Percentiles rank a stretch among this genome's conserved stretches.
phyloP scores from a whole-genome alignment of 2,329 filamentous ascomycete species.

The Ophiocordyceps robertsii region DNA sequence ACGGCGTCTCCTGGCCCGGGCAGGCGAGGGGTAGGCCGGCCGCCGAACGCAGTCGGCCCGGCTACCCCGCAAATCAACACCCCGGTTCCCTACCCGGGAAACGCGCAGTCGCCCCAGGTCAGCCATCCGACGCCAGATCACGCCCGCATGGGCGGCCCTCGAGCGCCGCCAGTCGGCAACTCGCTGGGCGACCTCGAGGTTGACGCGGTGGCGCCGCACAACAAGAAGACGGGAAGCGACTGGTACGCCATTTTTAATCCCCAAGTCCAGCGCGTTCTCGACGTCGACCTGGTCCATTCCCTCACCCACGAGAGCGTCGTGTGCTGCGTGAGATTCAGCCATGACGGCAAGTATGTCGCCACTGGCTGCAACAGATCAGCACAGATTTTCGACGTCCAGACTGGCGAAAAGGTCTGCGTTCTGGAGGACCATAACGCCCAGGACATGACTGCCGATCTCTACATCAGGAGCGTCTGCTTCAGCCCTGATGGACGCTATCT shows the following conservation, averaged over 20 bases:
- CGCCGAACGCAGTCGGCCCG: constrained; percentile 49
- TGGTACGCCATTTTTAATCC: constrained; percentile 99
- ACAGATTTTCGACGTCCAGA: constrained; percentile 93
- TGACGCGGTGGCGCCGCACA: constrained; percentile 69
- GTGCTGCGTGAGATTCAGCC: constrained; percentile 94
- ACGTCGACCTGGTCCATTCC: constrained; percentile 89
- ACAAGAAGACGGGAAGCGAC: constrained; percentile 80
- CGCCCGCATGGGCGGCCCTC: constrained; percentile 37
- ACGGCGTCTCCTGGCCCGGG: constrained; percentile 79
- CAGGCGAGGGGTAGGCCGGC: constrained; percentile 57
- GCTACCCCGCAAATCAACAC: constrained; percentile 89
- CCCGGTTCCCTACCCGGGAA: constrained; percentile 72
- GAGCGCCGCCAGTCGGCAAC: constrained; percentile 37
- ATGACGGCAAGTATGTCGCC: constrained; percentile 88
- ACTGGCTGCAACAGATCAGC: constrained; percentile 97
- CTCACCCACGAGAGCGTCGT: constrained; percentile 91
- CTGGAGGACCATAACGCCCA: constrained; percentile 72
- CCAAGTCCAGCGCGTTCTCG: constrained; percentile 72
- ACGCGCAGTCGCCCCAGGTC: constrained; percentile 72
- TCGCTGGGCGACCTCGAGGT: constrained; percentile 76
- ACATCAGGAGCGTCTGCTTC: constrained; percentile 97
- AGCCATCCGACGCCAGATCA: constrained; percentile 70
- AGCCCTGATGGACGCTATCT: constrained; percentile 90
- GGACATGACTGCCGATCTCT: constrained; percentile 81
- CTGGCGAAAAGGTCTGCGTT: constrained; percentile 76